A percentile compares a stretch with the other conserved stretches of the same genome.
These are phyloP conservation scores for Ocimum tenuiflorum DNA, from an alignment of 257 asterid species.

Conservation along the genomic window DNA sequence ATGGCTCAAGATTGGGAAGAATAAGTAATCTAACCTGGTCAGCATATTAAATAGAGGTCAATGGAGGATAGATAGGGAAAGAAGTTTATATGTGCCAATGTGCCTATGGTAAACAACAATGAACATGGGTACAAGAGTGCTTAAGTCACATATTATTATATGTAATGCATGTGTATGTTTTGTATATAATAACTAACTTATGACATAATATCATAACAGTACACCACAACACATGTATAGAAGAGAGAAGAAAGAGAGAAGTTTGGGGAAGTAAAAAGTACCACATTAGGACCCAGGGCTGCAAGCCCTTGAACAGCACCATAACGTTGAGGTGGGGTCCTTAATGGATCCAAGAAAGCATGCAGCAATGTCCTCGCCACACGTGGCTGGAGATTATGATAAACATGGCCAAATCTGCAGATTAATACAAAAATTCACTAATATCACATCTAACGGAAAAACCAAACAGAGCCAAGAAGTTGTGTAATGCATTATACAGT, in stretches of 20 bases:
- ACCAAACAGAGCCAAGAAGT: constrained; percentile 6
- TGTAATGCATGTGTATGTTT: neutral
- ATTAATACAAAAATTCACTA: neutral
- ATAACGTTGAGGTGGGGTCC: constrained; percentile 88
- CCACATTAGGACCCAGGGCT: constrained; percentile 93
- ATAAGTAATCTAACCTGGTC: constrained; percentile 66
- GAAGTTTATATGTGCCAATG: neutral
- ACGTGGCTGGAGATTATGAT: constrained; percentile 85
- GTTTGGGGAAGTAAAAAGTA: constrained; percentile 23
- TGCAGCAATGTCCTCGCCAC: constrained; percentile 78
- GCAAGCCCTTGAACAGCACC: constrained; percentile 97
- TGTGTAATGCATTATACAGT: neutral
- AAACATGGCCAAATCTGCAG: constrained; percentile 78
- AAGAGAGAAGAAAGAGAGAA: neutral
- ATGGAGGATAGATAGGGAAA: neutral
- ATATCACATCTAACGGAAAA: constrained; percentile 8
- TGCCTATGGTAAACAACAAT: neutral
- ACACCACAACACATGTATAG: no score
- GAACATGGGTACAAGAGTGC: neutral
- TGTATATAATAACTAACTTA: neutral
- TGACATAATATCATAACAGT: neutral
- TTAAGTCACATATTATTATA: neutral
- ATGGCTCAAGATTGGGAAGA: constrained; percentile 81
- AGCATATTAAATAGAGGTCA: constrained; percentile 15
- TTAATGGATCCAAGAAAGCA: constrained; percentile 79